Conservation (phyloP, 2,329 filamentous ascomycete species). For the Calonectria leucothoes region DNA sequence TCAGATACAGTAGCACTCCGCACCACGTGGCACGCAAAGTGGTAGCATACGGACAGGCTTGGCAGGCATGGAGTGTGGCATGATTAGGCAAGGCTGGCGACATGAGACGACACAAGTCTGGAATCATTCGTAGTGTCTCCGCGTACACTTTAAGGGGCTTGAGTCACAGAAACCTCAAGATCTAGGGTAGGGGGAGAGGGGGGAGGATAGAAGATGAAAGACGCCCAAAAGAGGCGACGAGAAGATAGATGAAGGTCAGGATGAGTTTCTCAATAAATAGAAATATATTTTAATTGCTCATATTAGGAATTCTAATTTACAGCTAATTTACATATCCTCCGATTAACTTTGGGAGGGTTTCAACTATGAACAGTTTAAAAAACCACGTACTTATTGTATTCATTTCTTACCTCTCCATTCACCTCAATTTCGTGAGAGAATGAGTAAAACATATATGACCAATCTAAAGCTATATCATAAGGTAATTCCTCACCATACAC, state of each 20-base stretch:
- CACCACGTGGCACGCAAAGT: not conserved
- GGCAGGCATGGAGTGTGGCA: not conserved
- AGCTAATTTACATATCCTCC: too few relatives aligned
- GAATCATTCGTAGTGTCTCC: not conserved
- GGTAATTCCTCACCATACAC: too few relatives aligned
- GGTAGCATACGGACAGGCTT: not conserved
- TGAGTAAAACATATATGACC: too few relatives aligned
- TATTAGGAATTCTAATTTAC: too few relatives aligned
- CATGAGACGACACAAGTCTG: not conserved
- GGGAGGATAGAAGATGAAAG: not conserved
- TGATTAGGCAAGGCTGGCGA: not conserved
- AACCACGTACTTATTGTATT: too few relatives aligned
- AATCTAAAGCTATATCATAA: too few relatives aligned
- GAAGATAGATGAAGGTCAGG: not conserved
- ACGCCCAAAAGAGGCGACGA: not conserved
- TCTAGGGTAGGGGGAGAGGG: not conserved
- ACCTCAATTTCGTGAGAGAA: too few relatives aligned
- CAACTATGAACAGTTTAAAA: too few relatives aligned
- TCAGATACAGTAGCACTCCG: not conserved
- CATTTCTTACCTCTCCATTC: too few relatives aligned
- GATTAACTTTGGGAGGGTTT: too few relatives aligned
- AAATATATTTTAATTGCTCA: too few relatives aligned
- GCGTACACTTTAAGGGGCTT: not conserved
- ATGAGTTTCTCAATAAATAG: too few relatives aligned
- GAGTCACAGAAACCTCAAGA: not conserved